Base-by-base conservation (phyloP, 331 rosid species). In the Pyrus hybrid region DNA sequence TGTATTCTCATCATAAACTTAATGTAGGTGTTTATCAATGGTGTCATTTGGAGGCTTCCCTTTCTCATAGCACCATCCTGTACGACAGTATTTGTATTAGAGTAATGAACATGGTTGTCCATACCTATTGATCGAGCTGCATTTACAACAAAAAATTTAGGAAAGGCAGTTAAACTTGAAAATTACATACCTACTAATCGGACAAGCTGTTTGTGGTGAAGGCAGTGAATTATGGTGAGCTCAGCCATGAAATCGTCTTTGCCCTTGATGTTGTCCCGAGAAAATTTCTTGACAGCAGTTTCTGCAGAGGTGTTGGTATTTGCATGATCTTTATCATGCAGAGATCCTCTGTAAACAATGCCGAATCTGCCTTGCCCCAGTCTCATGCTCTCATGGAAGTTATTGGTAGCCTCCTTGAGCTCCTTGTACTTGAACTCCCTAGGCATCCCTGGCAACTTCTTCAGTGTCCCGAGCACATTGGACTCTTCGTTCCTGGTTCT, bases 41-140 rank as follows among this genome's bases (percentile, higher is more conserved):
- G 87, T 87, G 16, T 86, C 87, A 63, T 87, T 87, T 43, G 85
- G 84, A 29, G 84, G 91, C 87, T 80, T 82, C 73, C 85, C 74
- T 65, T 79, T 80, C 76, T 87, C 88, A 22, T 84, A 80, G 83
- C 91, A 84, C 91, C 91, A 87, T 30, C 91, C 86, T 84, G 80
- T 54, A 71, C 33, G 32, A 57, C 23, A 56, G 16, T 20, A 56
- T 17, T 13, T 12, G 49, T 28, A 16, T 65, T 37, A 26, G 25
- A 35, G 43, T 35, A 35, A 8, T 8, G 43, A 73, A 17, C 58
- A 37, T 61, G 68, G 33, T 23, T 25, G 43, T 58, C 43, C 5
- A 20, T 37, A 4, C 29, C 11, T n/a, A 54, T 20, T 18, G 22
- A 45, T 14, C 17, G 54, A 61, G 75, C 76, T 21, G 67, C 54